phyloP scores from a whole-genome alignment of 73 alveolate species.

The Tetrahymena thermophila region DNA sequence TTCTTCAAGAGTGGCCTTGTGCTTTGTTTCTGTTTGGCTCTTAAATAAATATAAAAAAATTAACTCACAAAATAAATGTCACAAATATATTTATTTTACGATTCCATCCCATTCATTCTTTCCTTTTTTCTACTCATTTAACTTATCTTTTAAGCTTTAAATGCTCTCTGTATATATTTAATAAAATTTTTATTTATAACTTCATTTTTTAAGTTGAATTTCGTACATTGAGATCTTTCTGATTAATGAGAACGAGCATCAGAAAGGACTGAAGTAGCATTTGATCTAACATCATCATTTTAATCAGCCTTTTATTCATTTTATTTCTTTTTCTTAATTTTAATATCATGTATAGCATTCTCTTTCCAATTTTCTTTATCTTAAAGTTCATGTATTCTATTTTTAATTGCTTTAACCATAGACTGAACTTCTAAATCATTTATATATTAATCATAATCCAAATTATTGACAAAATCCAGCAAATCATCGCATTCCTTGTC shows the following conservation, averaged over 20 bases:
- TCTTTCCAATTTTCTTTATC: constrained; percentile 67
- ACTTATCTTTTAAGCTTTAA: constrained; percentile 26
- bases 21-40: constrained; percentile 13
- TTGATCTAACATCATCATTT: constrained; percentile 24
- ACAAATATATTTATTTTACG: neutral
- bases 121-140: constrained; percentile 36
- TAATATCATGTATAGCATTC: constrained; percentile 35
- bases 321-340: constrained; percentile 37
- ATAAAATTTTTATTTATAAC: neutral
- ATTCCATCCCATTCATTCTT: constrained; percentile 58
- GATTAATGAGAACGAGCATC: constrained; percentile 33
- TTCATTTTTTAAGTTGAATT: neutral
- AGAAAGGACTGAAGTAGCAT: neutral
- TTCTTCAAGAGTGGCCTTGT: constrained; percentile 68
- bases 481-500: constrained; percentile 74
- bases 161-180: constrained; percentile 20
- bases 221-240: constrained; percentile 17
- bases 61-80: neutral
- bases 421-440: constrained; percentile 80
- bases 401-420: constrained; percentile 71
- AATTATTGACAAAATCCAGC: constrained; percentile 71
- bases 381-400: constrained; percentile 68
- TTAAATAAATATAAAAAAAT: neutral
- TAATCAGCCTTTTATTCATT: constrained; percentile 2
- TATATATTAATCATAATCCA: constrained; percentile 79